Base-by-base conservation (phyloP, 805 yeast species). In the Dipodascopsis tothii region DNA sequence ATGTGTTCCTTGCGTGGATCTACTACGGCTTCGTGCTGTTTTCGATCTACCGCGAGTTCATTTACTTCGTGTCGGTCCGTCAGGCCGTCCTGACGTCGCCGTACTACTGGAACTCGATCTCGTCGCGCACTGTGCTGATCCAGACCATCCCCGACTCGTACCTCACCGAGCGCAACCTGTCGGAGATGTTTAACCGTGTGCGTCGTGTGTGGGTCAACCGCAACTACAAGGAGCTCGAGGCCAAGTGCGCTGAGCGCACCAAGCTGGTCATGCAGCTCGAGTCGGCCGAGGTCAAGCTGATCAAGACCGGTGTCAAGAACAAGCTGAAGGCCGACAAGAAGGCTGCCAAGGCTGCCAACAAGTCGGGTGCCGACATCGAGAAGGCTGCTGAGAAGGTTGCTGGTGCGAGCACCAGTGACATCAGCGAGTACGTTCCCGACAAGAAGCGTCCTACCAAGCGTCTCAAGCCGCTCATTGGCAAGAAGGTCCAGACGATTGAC, bases 381-480 rank as follows among this genome's bases (percentile, higher is more conserved):
- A 60, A 62, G 21, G 51, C 60, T 7, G 63, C 22, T 19, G 25
- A n/a, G 3, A 42, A 38, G n/a, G 18, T 72, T 21, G 72, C 36
- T 9, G 54, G 49, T 6, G 44, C 22, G 3, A 27, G 37, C n/a
- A 37, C 42, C 16, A 27, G 19, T 19, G 35, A 37, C 11, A 41
- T 47, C 32, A 37, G 27, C 23, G 41, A 33, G 7, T 86, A 84
- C 61, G 77, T 86, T 49, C 72, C 75, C 3, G 68, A 66, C 39
- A 81, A 82, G 64, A 87, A 86, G 69, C 75, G 90, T 55, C 96
- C 96, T 38, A 80, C 84, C 27, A 90, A 85, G 64, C 76, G 76
- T 51, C 72, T 86, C 56, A 77, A 77, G 44, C 78, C 77, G 44
- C 64, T 83, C 46, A 71, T 81, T 55, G 94, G 96, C 46, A 65